Base-by-base conservation (phyloP, 148 eudicot genomes). In the Polygonum aviculare region DNA sequence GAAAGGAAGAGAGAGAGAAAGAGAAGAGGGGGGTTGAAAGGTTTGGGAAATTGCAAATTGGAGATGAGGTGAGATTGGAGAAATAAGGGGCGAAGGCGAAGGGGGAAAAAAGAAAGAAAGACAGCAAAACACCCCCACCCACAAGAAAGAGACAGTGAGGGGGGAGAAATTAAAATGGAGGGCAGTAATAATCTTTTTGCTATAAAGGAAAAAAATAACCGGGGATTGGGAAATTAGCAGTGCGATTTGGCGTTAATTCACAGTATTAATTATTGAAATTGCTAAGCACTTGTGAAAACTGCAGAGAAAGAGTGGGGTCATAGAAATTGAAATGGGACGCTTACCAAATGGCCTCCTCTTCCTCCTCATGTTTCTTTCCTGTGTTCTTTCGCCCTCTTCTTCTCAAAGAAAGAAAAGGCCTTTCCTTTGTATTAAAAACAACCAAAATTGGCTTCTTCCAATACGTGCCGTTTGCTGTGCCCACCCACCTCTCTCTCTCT, bases 21-120 rank as follows among this genome's bases (percentile, higher is more conserved):
- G 73, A 74, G 74, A 50, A 79, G 81, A 84, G 78, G 50, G 79
- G 69, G 48, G 79, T 74, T 74, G 83, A 69, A 75, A 79, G 80
- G 63, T 69, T 69, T 38, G 73, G 62, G 33, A 54, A 54, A 54
- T 16, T 69, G 57, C 19, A 54, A 44, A 15, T 16, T 69, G 57
- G 69, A 45, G 60, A 77, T 69, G 78, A 80, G 76, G 78, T 72
- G 73, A 72, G 73, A 60, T 51, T 73, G 79, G 75, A 63, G 79
- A 74, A 44, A 72, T 80, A 76, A 80, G 41, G 74, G 75, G 19
- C 65, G 40, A 31, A 33, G 39, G 38, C 59, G 12, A 55, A 41
- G 26, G 59, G 26, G 59, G 22, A 54, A 2, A 63, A 8, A 57
- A 75, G 70, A 57, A 60, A 77, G 74, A 57, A 36, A 79, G 79